Evolutionary conservation across 2,329 filamentous ascomycete species (phyloP), one percentile per base, ranked within the genome.

Genomic region (Aspergillus arachidicola): DNA sequence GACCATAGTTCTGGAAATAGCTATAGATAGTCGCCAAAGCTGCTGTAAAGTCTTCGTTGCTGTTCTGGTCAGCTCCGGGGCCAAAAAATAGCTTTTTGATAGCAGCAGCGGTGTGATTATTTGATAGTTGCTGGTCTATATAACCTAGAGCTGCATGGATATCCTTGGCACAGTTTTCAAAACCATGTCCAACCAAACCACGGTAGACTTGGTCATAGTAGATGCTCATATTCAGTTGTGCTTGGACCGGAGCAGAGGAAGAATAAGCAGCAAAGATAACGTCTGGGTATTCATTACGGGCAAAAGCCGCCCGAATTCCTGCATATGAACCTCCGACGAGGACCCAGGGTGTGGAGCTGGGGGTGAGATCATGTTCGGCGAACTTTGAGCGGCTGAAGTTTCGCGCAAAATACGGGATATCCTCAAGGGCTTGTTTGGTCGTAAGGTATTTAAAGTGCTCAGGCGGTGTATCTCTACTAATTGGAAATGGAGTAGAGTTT

Each of bases 11-110:
- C 58, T 84, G 83, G 75, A 81, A 85, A 3, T 71, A 72, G n/a
- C 69, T 72, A 62, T 79, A 82, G 6, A 80, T 72, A 1, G 72
- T 74, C 2, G 67, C 69, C 3, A 85, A 71, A 0, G 79, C 80
- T 28, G 81, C 75, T 0, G 80, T 81, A 64, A 86, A 85, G 21
- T 78, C 81, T 0, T 76, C 79, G 59, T 85, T 81, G 23, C 71
- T 77, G 67, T 83, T 84, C 0, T 75, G 73, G 4, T 79, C 81
- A 0, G 80, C 82, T 0, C 79, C 82, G 3, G 73, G 67, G 10
- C 83, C 83, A 16, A 86, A 77, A 69, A 85, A 85, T 6, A 77
- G 66, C 60, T 79, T 71, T 66, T 85, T 86, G 45, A 86, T 76
- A 0, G 72, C 69, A 0, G 76, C 77, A 1, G 81, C 72, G 0